Conservation (phyloP, 306 rosid genomes). For the Fragaria nilgerrensis region DNA sequence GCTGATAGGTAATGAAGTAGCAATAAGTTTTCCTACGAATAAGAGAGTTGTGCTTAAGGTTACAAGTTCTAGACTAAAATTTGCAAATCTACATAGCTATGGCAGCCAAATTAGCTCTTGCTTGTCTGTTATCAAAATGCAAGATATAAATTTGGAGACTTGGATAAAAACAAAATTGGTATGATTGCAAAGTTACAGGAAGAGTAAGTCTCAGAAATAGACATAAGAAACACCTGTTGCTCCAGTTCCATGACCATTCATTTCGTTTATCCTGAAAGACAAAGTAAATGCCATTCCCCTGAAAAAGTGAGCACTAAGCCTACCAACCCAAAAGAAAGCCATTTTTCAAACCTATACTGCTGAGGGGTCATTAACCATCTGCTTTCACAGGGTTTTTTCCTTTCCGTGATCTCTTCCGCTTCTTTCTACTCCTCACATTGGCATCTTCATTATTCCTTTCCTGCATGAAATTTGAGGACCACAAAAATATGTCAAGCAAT, state of each 20-base stretch:
- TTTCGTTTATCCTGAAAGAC: background rate
- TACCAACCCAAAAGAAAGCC: background rate
- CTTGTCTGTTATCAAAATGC: background rate
- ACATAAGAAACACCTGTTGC: background rate
- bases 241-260: background rate
- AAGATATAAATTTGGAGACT: background rate
- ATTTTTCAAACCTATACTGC: background rate
- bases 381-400: conserved; percentile 9
- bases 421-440: conserved; percentile 23
- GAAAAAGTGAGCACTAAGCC: background rate
- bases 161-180: background rate
- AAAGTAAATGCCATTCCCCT: background rate
- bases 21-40: background rate
- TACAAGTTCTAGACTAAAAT: background rate
- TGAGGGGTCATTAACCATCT: background rate
- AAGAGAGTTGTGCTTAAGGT: background rate
- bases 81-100: background rate
- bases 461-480: conserved; percentile 22
- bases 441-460: conserved; percentile 23
- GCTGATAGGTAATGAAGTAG: background rate
- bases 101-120: background rate
- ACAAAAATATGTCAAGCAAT: conserved; percentile 11
- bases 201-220: background rate
- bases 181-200: background rate
- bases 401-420: conserved; percentile 35